phyloP scores from a whole-genome alignment of 2,329 filamentous ascomycete species.

The Pseudodiploospora longispora region DNA sequence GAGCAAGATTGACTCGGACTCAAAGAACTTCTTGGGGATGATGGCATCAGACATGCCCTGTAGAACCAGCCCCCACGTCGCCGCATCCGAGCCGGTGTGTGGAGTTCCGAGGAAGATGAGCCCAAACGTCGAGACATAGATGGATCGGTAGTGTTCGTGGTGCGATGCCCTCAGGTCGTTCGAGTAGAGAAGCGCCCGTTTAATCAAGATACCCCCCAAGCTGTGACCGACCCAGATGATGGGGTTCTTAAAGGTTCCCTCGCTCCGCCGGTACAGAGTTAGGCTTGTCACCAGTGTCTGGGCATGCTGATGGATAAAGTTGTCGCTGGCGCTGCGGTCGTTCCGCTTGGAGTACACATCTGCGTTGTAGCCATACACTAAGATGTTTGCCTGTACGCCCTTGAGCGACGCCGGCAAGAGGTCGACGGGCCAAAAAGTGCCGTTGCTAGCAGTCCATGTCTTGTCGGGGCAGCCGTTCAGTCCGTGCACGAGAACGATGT shows the following conservation, averaged over 20 bases:
- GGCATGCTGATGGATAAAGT: constrained; percentile 62
- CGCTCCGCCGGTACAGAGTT: constrained; percentile 52
- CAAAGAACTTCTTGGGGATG: constrained; percentile 57
- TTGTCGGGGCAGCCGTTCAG: constrained; percentile 57
- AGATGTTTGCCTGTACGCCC: constrained; percentile 50
- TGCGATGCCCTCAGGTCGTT: constrained; percentile 51
- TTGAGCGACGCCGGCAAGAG: constrained; percentile 55
- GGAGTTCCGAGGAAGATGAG: constrained; percentile 73
- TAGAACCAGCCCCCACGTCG: constrained; percentile 58
- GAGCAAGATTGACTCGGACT: constrained; percentile 59
- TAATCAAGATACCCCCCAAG: constrained; percentile 64
- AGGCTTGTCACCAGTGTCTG: constrained; percentile 58
- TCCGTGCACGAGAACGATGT: constrained; percentile 65
- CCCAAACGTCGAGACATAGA: constrained; percentile 68
- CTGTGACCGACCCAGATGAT: constrained; percentile 73
- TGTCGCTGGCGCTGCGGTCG: constrained; percentile 51
- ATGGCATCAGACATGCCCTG: constrained; percentile 60
- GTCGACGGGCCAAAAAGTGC: constrained; percentile 61
- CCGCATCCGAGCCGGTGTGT: constrained; percentile 61
- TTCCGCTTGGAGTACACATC: constrained; percentile 46
- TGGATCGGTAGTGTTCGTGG: constrained; percentile 56
- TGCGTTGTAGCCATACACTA: constrained; percentile 70
- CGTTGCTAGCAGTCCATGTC: constrained; percentile 52
- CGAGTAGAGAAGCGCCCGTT: constrained; percentile 60
- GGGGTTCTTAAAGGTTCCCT: constrained; percentile 50